A percentile compares a stretch with the other conserved stretches of the same genome.
phyloP scores from a whole-genome alignment of 2,329 filamentous ascomycete species.

The Rutstroemia sydowiana region DNA sequence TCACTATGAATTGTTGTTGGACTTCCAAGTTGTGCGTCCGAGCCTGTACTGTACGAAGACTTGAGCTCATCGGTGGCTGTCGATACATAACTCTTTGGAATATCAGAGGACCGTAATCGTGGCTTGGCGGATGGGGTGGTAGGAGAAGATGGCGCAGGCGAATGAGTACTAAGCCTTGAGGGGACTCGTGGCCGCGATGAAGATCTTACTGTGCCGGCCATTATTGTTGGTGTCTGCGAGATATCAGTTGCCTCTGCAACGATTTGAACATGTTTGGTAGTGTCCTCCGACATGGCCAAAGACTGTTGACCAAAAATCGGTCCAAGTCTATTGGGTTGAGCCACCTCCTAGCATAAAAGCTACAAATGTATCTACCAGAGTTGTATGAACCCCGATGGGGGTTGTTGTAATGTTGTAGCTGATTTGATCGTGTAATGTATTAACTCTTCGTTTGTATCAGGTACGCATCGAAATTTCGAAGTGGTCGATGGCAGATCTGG shows the following conservation, averaged over 20 bases:
- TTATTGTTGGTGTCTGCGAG: background rate
- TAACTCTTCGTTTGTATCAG: background rate
- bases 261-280: background rate
- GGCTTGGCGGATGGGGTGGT: constrained; percentile 2
- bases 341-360: background rate
- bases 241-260: background rate
- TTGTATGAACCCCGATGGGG: no score
- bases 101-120: constrained; percentile 5
- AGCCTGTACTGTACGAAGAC: constrained; percentile 17
- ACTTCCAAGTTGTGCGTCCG: constrained; percentile 17
- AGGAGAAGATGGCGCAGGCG: background rate
- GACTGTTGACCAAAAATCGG: background rate
- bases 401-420: no score
- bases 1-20: constrained; percentile 13
- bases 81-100: background rate
- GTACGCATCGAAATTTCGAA: background rate
- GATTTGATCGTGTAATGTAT: no score
- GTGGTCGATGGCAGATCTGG: background rate
- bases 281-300: background rate
- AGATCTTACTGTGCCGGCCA: background rate
- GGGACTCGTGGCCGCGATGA: background rate
- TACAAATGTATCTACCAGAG: no score
- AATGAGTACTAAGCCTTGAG: background rate
- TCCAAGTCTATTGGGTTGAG: background rate
- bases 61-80: constrained; percentile 1